These are phyloP conservation scores for Aspergillus fijiensis DNA, from an alignment of 2,329 filamentous ascomycete species.

Conservation along the genomic window DNA sequence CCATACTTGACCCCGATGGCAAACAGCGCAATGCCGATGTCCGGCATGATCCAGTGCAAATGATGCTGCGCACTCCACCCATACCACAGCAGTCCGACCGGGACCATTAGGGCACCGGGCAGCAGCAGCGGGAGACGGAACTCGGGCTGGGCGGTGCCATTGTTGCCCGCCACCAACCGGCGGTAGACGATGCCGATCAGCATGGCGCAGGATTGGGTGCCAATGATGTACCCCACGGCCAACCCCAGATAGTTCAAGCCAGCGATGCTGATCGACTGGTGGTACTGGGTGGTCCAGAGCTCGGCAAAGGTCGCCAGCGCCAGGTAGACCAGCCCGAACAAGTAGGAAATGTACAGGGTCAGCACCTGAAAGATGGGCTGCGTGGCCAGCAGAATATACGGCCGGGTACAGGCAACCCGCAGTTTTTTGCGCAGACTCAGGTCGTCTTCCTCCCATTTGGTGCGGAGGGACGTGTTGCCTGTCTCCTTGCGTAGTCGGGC, in stretches of 20 bases:
- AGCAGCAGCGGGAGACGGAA: constrained; percentile 60
- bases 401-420: constrained; percentile 35
- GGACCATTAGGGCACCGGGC: constrained; percentile 50
- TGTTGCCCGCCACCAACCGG: constrained; percentile 45
- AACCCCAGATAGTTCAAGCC: constrained; percentile 64
- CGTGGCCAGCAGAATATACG: constrained; percentile 55
- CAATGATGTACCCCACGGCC: constrained; percentile 60
- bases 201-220: constrained; percentile 49
- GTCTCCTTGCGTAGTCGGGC: background rate
- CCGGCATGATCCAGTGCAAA: constrained; percentile 55
- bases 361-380: constrained; percentile 61
- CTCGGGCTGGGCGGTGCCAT: constrained; percentile 51
- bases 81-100: constrained; percentile 56
- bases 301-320: constrained; percentile 61
- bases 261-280: constrained; percentile 56
- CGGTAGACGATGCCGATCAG: constrained; percentile 52
- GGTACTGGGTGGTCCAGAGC: constrained; percentile 57
- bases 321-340: constrained; percentile 63
- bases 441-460: no score
- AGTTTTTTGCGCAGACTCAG: no score
- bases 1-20: constrained; percentile 35
- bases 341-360: constrained; percentile 55
- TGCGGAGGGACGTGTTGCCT: background rate
- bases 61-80: constrained; percentile 54
- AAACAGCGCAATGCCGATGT: constrained; percentile 53